Conservation (phyloP, 2,329 filamentous ascomycete genomes). For the Tricladium varicosporioides region DNA sequence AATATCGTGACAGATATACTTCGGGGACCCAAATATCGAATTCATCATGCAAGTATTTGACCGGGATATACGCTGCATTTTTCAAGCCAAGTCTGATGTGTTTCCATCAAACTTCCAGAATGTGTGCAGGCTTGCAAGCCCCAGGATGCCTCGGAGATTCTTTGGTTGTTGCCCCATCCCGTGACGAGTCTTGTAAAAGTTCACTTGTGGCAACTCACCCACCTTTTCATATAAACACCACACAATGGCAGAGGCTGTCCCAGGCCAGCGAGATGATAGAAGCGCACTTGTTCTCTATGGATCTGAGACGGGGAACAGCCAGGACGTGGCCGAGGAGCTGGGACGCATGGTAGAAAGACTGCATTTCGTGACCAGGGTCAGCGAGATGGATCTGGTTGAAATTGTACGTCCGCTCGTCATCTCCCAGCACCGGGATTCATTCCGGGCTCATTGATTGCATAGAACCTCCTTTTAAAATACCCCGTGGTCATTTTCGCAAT, state of each 20-base stretch:
- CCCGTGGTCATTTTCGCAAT: constrained; percentile 73
- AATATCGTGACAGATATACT: not conserved
- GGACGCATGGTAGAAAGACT: constrained; percentile 72
- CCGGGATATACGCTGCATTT: constrained; percentile 1
- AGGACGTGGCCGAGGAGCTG: constrained; percentile 86
- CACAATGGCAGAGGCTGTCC: constrained; percentile 20
- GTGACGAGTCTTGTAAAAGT: not conserved
- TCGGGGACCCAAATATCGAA: too few relatives aligned
- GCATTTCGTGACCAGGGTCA: constrained; percentile 72
- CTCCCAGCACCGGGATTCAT: constrained; percentile 19
- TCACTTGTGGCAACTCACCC: not conserved
- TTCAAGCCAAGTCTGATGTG: not conserved
- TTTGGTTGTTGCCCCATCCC: not conserved
- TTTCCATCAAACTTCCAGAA: not conserved
- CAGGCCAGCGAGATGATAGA: constrained; percentile 34
- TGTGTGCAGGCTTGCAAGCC: not conserved
- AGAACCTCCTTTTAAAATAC: constrained; percentile 52
- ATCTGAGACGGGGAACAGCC: constrained; percentile 91
- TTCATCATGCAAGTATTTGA: too few relatives aligned
- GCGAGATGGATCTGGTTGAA: constrained; percentile 73
- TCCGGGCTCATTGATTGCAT: constrained; percentile 21
- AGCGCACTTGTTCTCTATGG: constrained; percentile 79
- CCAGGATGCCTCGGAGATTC: not conserved
- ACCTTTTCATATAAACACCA: not conserved
- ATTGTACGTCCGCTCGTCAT: constrained; percentile 55